Percentiles rank a stretch among this genome's conserved stretches.
Conservation (phyloP, 2,329 filamentous ascomycete species). For the Periconia sp. region DNA sequence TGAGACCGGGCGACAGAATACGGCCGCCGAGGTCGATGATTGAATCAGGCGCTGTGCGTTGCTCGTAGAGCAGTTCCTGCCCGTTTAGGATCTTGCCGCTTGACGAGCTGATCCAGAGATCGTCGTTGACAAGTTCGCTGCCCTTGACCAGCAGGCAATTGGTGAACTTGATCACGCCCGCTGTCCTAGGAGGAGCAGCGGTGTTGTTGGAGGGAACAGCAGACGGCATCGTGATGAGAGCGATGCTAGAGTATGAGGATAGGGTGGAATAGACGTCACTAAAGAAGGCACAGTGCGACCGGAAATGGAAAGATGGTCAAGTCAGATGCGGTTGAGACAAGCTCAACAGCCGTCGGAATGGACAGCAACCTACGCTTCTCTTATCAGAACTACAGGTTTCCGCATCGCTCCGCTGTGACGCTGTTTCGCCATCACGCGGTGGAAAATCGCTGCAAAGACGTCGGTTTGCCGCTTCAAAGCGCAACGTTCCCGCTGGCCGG, state of each 20-base stretch:
- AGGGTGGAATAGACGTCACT: conserved; percentile 7
- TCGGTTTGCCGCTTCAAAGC: conserved; percentile 16
- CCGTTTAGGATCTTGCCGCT: conserved; percentile 82
- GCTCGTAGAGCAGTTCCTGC: conserved; percentile 70
- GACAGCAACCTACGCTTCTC: conserved; percentile 20
- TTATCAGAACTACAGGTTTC: conserved; percentile 24
- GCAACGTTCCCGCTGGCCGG: conserved; percentile 24
- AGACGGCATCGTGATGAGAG: conserved; percentile 44
- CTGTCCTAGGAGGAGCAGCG: conserved; percentile 37
- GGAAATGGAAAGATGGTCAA: conserved; percentile 24
- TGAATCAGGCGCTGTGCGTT: conserved; percentile 71
- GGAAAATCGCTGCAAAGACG: conserved; percentile 17
- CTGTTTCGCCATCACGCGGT: conserved; percentile 19
- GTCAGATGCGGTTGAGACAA: conserved; percentile 32
- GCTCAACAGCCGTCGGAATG: conserved; percentile 28
- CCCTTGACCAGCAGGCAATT: conserved; percentile 81
- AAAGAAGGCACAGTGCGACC: conserved; percentile 8
- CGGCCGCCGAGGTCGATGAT: conserved; percentile 81
- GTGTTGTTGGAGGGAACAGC: conserved; percentile 39
- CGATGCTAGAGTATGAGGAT: conserved; percentile 8
- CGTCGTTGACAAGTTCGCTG: conserved; percentile 71
- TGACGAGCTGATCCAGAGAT: conserved; percentile 85
- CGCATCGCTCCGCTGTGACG: conserved; percentile 13
- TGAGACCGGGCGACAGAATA: conserved; percentile 84
- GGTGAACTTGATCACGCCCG: conserved; percentile 80